phyloP scores from a whole-genome alignment of 2,329 filamentous ascomycete genomes.

The Tolypocladium inflatum region DNA sequence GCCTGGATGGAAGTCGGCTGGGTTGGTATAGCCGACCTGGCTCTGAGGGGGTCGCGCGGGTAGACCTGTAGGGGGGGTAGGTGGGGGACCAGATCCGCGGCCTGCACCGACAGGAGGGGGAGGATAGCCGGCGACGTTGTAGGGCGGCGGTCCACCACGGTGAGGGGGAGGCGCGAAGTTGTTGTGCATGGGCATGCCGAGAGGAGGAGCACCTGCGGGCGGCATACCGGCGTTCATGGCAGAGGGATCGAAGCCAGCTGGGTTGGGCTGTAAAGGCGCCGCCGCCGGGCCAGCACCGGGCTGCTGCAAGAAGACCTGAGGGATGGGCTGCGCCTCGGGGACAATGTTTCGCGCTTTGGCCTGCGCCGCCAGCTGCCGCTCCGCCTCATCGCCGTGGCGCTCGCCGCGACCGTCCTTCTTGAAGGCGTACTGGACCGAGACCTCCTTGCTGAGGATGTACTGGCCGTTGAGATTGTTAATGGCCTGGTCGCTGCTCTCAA shows the following conservation, averaged over 20 bases:
- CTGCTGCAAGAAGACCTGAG: constrained; percentile 56
- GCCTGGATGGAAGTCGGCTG: constrained; percentile 38
- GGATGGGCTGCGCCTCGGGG: constrained; percentile 66
- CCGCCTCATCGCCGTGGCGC: constrained; percentile 87
- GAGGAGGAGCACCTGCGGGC: constrained; percentile 14
- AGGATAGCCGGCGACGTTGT: constrained; percentile 16
- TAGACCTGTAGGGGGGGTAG: constrained; percentile 39
- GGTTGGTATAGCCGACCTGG: constrained; percentile 34
- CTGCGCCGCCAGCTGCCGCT: constrained; percentile 82
- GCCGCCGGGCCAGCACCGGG: constrained; percentile 4
- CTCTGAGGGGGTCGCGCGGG: constrained; percentile 40
- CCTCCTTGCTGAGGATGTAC: constrained; percentile 94
- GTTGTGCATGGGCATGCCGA: constrained; percentile 26
- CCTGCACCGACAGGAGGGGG: constrained; percentile 16
- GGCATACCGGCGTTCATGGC: constrained; percentile 15
- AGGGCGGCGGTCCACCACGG: constrained; percentile 21
- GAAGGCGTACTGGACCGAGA: constrained; percentile 95
- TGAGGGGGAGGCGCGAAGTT: constrained; percentile 26
- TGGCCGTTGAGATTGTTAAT: constrained; percentile 91
- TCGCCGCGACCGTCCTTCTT: constrained; percentile 99
- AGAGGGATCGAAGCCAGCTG: constrained; percentile 24
- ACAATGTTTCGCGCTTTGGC: constrained; percentile 91
- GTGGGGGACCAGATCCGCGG: constrained; percentile 27
- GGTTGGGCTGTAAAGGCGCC: constrained; percentile 7
- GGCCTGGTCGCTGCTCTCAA: constrained; percentile 87